Percentiles rank a stretch among this genome's conserved stretches.
phyloP scores from a whole-genome alignment of 306 rosid species.

The Dalbergia oliveri region DNA sequence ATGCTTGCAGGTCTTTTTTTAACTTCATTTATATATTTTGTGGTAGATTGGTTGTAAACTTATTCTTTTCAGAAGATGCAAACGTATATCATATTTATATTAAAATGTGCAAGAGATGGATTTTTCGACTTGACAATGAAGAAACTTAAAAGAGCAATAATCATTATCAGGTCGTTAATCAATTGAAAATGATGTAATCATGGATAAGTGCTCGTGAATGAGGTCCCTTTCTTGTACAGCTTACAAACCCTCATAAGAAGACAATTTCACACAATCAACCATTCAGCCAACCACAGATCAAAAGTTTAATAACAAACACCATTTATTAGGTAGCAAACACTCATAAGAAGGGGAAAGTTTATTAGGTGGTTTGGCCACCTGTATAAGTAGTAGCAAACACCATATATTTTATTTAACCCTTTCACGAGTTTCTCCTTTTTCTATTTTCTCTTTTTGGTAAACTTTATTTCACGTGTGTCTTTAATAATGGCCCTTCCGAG shows the following conservation, averaged over 20 bases:
- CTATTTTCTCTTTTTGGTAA: not conserved
- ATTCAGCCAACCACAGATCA: too few relatives aligned
- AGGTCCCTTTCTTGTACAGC: not conserved
- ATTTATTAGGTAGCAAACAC: too few relatives aligned
- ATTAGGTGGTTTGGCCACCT: not conserved
- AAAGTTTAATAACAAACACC: too few relatives aligned
- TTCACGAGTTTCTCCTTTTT: constrained; percentile 5
- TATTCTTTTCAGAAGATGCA: not conserved
- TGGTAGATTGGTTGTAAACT: not conserved
- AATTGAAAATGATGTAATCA: constrained; percentile 35
- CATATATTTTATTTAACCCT: not conserved
- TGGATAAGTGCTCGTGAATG: constrained; percentile 12
- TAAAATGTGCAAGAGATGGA: not conserved
- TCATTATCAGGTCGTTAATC: not conserved
- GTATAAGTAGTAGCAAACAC: not conserved
- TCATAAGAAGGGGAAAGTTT: not conserved
- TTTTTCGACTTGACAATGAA: not conserved
- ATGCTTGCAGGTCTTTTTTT: too few relatives aligned
- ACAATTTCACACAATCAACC: not conserved
- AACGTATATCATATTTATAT: not conserved
- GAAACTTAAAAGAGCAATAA: not conserved
- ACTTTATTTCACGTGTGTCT: not conserved
- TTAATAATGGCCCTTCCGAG: not conserved
- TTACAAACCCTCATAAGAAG: not conserved
- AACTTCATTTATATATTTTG: not conserved